phyloP scores from a whole-genome alignment of 805 yeast genomes.

The Yamadazyma akitaensis region DNA sequence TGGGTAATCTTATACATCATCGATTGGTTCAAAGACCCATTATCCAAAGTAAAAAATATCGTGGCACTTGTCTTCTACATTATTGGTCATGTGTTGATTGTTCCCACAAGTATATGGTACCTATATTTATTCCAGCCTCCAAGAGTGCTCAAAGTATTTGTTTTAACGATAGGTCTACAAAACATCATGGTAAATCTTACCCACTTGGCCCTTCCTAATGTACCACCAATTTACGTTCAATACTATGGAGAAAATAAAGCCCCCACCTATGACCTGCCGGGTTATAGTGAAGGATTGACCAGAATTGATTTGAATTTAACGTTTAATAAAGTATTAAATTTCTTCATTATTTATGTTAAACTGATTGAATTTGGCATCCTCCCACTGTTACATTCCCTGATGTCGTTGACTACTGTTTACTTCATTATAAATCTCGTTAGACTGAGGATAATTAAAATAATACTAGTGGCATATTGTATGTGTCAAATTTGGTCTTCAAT shows the following conservation, averaged over 20 bases:
- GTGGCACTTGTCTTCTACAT: conserved; percentile 64
- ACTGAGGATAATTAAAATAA: conserved; percentile 30
- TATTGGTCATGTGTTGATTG: conserved; percentile 56
- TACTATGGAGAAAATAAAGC: conserved; percentile 53
- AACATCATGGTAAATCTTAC: conserved; percentile 59
- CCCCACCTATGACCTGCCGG: conserved; percentile 57
- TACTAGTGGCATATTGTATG: conserved; percentile 43
- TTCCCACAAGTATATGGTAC: conserved; percentile 60
- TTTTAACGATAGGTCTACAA: conserved; percentile 56
- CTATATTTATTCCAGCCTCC: conserved; percentile 65
- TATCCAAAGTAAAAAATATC: conserved; percentile 47
- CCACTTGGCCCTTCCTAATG: conserved; percentile 62
- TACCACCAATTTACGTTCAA: conserved; percentile 74
- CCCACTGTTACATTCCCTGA: conserved; percentile 63
- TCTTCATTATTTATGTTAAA: conserved; percentile 11
- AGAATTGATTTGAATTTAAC: conserved; percentile 56
- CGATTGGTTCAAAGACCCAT: conserved; percentile 39
- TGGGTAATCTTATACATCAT: conserved; percentile 52
- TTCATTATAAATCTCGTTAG: conserved; percentile 40
- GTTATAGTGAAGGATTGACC: conserved; percentile 69
- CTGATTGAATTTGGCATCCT: conserved; percentile 51
- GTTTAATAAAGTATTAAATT: conserved; percentile 9
- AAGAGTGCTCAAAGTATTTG: conserved; percentile 54
- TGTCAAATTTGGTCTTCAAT: conserved; percentile 76
- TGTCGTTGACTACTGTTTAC: conserved; percentile 52